Evolutionary conservation across 768 basidiomycete genomes (phyloP), one percentile per base, ranked within the genome.

Genomic region (Ramaria sp.): DNA sequence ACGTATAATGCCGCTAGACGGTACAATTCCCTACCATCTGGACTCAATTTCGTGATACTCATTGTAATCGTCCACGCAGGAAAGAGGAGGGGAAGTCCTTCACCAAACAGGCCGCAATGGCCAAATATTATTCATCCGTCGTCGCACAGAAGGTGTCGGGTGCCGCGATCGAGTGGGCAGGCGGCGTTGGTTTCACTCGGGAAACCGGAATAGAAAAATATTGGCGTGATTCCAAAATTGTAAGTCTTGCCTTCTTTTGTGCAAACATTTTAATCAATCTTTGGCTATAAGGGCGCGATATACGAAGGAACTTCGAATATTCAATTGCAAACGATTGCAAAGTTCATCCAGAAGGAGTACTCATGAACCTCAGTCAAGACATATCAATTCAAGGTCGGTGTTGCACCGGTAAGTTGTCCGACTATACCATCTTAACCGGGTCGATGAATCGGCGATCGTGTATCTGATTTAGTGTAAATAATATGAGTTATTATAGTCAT

Each of bases 241-340:
- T 89, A 61, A 71, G 85, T 75, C 24, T 39, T 22, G 15, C n/a
- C 27, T 5, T 13, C 24, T 22, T 12, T 10, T 36, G n/a, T 6
- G 42, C 18, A 16, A 34, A 28, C 18, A 13, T 15, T 43, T 20
- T 30, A 3, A 37, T 53, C 47, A 18, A 32, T 36, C 1, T n/a
- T 49, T 34, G 5, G 16, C 12, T 53, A 18, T 56, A 91, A 88
- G 88, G 90, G n/a, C 25, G 87, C 88, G 1, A 91, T 92, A 50
- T 92, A 92, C 61, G 90, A 93, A 63, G 92, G 95, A 37, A 97
- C 95, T 42, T 91, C 87, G n/a, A 99, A 98, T 66, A 98, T 99
- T 56, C 96, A 98, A 67, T 73, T 97, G 32, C 85, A 94, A 69
- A 99, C 96, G 0, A 96, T 99, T 62, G 89, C 93, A 4, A 95